These are phyloP conservation scores for Phytopythium cucurbitacearum DNA, from an alignment of 352 stramenopile species.

Conservation along the genomic window DNA sequence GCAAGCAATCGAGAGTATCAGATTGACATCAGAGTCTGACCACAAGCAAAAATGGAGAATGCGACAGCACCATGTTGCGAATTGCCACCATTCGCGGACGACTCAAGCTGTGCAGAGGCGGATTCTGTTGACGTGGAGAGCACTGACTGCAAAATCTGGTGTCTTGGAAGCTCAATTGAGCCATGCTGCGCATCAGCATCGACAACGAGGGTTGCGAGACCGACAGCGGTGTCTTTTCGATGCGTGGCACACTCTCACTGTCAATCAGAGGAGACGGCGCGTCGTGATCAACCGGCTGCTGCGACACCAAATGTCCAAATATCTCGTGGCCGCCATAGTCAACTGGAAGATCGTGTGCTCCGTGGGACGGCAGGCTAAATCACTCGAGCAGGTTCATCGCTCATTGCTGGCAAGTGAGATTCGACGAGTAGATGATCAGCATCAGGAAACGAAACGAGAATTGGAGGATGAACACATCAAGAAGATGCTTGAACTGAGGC, in stretches of 20 bases:
- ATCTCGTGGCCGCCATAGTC: background rate
- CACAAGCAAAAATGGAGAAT: too few species aligned
- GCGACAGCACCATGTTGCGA: too few species aligned
- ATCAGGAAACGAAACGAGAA: background rate
- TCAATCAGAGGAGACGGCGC: background rate
- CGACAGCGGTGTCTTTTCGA: background rate
- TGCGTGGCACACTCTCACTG: background rate
- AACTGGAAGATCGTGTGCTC: background rate
- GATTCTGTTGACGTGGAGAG: too few species aligned
- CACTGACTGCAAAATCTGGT: too few species aligned
- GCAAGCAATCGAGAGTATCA: background rate
- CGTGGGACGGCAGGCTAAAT: background rate
- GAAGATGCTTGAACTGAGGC: constrained; percentile 19
- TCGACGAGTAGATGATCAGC: too few species aligned
- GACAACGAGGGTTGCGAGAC: background rate
- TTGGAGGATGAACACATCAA: constrained; percentile 8
- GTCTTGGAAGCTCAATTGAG: too few species aligned
- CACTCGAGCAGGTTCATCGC: background rate
- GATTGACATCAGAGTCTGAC: too few species aligned
- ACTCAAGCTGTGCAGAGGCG: too few species aligned
- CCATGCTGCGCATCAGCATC: background rate
- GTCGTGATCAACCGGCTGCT: background rate
- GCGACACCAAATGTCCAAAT: background rate
- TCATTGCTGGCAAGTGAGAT: background rate
- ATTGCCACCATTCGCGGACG: too few species aligned